Percentiles rank a stretch among this genome's conserved stretches.
Conservation (phyloP, 805 yeast species). For the Candida patagonica region DNA sequence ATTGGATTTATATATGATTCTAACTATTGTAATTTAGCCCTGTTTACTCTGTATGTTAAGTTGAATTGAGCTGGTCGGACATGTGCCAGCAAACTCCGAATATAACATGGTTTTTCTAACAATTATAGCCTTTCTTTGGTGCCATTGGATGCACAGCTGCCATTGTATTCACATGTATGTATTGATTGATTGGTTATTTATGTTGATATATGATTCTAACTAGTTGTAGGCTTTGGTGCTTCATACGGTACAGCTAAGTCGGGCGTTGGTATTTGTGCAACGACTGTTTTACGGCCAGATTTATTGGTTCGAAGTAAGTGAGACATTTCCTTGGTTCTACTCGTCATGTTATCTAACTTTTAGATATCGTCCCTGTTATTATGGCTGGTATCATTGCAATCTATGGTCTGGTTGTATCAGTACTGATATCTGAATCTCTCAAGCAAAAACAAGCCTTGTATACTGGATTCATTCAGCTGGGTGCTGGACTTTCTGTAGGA, state of each 20-base stretch:
- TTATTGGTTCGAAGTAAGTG: constrained; percentile 59
- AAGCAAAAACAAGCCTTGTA: constrained; percentile 86
- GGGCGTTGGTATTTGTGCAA: constrained; percentile 99
- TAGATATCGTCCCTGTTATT: constrained; percentile 84
- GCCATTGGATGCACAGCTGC: constrained; percentile 99
- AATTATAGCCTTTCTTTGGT: constrained; percentile 84
- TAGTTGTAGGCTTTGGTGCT: constrained; percentile 62
- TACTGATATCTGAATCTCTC: constrained; percentile 81
- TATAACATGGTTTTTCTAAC: constrained; percentile 1
- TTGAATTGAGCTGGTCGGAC: background rate
- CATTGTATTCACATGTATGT: constrained; percentile 81
- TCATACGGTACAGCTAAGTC: constrained; percentile 98
- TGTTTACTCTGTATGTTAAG: constrained; percentile 50
- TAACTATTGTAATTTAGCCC: constrained; percentile 37
- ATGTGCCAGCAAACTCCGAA: background rate
- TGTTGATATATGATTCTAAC: background rate
- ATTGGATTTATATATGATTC: constrained; percentile 3
- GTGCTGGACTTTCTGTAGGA: constrained; percentile 97
- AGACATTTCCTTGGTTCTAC: background rate
- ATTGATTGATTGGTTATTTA: background rate
- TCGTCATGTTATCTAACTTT: background rate
- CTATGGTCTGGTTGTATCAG: constrained; percentile 94
- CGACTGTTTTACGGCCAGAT: constrained; percentile 96
- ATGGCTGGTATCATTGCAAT: constrained; percentile 99
- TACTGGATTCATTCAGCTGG: constrained; percentile 96